Evolutionary conservation across 2,329 filamentous ascomycete genomes (phyloP), one percentile per base, ranked within the genome.

Genomic region (Aspergillus viridinutans): DNA sequence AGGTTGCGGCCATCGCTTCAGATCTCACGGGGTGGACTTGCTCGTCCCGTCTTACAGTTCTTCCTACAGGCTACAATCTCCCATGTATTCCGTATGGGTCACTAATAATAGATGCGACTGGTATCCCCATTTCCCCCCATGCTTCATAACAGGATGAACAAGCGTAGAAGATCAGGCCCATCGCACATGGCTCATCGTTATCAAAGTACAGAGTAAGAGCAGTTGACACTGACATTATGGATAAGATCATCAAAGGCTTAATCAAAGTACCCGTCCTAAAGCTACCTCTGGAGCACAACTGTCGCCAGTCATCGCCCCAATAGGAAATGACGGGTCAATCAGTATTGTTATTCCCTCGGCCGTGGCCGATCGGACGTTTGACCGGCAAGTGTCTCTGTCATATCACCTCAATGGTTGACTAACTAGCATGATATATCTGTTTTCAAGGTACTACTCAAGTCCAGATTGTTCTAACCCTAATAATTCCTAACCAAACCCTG

Each of bases 101-200:
- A 38, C 14, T 38, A 38, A 38, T 17, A 38, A 38, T 35, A 17
- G 14, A 17, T 35, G 32, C 12, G 32, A 35, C 32, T 35, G 12
- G 7, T n/a, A 43, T 43, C 20, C 40, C 21, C 25, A n/a, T 38
- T 28, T 26, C 28, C 20, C 21, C 49, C 52, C 50, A 45, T 20
- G 53, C 55, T 49, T 53, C 52, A 38, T 47, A 49, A 25, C 45
- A 52, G 58, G 58, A 54, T 20, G 49, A 57, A 59, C 58, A 57
- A 59, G 55, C 58, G 57, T 52, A 54, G 38, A 54, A 26, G 47
- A 45, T 54, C 54, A 28, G 51, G 49, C 51, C 49, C 54, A 53
- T 49, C 40, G n/a, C 40, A 14, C 40, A 56, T 42, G 28, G 56
- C 49, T 53, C 49, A 55, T 53, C 56, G 26, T 56, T 47, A 55